These are phyloP conservation scores for Ochetophila trinervis DNA, from an alignment of 306 rosid genomes.

Conservation along the genomic window DNA sequence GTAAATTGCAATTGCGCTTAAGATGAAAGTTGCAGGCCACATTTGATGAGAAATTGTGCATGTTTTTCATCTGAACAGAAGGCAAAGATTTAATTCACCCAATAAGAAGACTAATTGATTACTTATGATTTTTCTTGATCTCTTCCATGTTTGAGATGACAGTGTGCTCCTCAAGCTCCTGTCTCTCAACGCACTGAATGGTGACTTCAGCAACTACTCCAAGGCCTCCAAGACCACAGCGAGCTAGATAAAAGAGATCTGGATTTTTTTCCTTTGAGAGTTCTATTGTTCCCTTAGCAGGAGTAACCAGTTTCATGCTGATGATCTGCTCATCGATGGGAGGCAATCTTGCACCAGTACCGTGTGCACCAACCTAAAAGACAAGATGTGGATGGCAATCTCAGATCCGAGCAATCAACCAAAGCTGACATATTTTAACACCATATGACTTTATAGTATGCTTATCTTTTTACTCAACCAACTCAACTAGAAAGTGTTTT, in stretches of 20 bases:
- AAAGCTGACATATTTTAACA: not conserved
- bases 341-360: slow-evolving; percentile 93
- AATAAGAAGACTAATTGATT: slow-evolving; percentile 23
- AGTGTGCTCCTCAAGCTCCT: slow-evolving; percentile 97
- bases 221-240: slow-evolving; percentile 96
- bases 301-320: slow-evolving; percentile 87
- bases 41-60: slow-evolving; percentile 1
- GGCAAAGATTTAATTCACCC: not conserved
- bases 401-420: not conserved
- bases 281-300: slow-evolving; percentile 90
- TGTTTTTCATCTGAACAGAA: not conserved
- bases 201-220: slow-evolving; percentile 99
- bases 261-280: slow-evolving; percentile 81
- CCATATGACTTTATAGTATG: not conserved
- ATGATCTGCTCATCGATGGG: slow-evolving; percentile 96
- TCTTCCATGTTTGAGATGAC: slow-evolving; percentile 66
- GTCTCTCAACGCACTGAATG: slow-evolving; percentile 92
- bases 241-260: slow-evolving; percentile 87
- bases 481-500: not conserved
- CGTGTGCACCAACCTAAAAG: slow-evolving; percentile 98
- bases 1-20: slow-evolving; percentile 1
- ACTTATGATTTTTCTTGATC: slow-evolving; percentile 94
- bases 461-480: not conserved
- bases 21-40: slow-evolving; percentile 8
- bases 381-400: slow-evolving; percentile 9